Evolutionary conservation across 2,329 filamentous ascomycete genomes (phyloP).

Genomic region (Plenodomus tracheiphilus): DNA sequence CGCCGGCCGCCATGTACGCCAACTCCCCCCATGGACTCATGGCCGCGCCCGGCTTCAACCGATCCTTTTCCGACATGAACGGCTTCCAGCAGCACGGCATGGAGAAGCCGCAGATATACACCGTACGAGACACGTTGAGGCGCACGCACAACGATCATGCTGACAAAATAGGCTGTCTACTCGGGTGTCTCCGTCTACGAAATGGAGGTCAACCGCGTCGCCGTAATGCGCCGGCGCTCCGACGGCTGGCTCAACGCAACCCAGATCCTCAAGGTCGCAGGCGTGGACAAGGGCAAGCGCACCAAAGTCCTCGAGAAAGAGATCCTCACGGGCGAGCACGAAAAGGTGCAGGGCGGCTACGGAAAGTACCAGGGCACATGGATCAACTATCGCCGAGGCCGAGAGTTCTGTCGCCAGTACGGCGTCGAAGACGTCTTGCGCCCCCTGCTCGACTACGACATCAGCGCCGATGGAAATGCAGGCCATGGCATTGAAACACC

Average conservation of each 20-base stretch:
- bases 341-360: constrained; percentile 98
- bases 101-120: constrained; percentile 56
- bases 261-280: constrained; percentile 95
- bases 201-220: constrained; percentile 92
- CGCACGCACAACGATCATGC: constrained; percentile 65
- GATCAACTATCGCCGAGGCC: constrained; percentile 90
- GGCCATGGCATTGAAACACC: constrained; percentile 86
- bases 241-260: constrained; percentile 98
- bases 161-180: constrained; percentile 70
- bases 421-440: constrained; percentile 75
- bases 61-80: constrained; percentile 45
- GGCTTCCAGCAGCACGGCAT: constrained; percentile 42
- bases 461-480: constrained; percentile 71
- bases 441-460: constrained; percentile 78
- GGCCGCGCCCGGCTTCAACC: constrained; percentile 40
- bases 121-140: constrained; percentile 55
- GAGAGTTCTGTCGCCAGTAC: constrained; percentile 84
- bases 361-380: constrained; percentile 99
- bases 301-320: constrained; percentile 99
- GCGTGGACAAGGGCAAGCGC: constrained; percentile 95
- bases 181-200: constrained; percentile 97
- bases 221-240: constrained; percentile 92
- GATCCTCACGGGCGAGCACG: constrained; percentile 92
- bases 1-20: constrained; percentile 40
- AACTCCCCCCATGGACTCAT: constrained; percentile 37